Evolutionary conservation across 1,284 basidiomycete species (phyloP).

Genomic region (Rhodotorula sp.): DNA sequence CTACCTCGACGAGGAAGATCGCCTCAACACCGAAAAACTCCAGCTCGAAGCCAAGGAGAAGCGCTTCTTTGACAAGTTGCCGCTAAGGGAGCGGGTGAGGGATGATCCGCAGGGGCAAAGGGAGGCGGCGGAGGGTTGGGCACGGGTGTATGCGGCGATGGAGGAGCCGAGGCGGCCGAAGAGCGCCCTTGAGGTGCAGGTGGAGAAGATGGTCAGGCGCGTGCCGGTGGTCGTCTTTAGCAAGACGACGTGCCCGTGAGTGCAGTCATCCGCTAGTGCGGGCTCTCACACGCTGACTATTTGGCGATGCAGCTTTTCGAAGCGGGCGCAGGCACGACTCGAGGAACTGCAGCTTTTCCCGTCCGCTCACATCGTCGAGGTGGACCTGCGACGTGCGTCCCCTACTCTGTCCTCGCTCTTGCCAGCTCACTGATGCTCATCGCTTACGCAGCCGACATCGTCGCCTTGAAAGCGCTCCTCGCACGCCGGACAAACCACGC

Average conservation of each 20-base stretch:
- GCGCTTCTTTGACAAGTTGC: slow-evolving; percentile 11
- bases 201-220: slow-evolving; percentile 54
- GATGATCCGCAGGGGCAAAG: slow-evolving; percentile 3
- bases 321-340: slow-evolving; percentile 52
- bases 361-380: slow-evolving; percentile 61
- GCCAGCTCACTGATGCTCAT: too few relatives aligned
- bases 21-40: slow-evolving; percentile 24
- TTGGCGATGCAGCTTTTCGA: slow-evolving; percentile 59
- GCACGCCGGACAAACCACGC: slow-evolving; percentile 63
- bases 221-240: slow-evolving; percentile 74
- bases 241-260: slow-evolving; percentile 73
- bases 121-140: slow-evolving; percentile 26
- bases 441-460: slow-evolving; percentile 59
- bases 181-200: slow-evolving; percentile 48
- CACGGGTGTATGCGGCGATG: slow-evolving; percentile 21
- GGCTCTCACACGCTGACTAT: neutral
- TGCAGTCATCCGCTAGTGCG: too few relatives aligned
- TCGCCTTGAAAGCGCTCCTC: slow-evolving; percentile 64
- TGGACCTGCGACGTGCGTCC: slow-evolving; percentile 64
- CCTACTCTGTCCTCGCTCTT: neutral
- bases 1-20: slow-evolving; percentile 31
- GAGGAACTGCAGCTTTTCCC: slow-evolving; percentile 9
- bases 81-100: slow-evolving; percentile 30
- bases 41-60: slow-evolving; percentile 14
- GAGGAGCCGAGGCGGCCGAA: slow-evolving; percentile 14